phyloP scores from a whole-genome alignment of 73 alveolate genomes.

The Tetrahymena borealis region DNA sequence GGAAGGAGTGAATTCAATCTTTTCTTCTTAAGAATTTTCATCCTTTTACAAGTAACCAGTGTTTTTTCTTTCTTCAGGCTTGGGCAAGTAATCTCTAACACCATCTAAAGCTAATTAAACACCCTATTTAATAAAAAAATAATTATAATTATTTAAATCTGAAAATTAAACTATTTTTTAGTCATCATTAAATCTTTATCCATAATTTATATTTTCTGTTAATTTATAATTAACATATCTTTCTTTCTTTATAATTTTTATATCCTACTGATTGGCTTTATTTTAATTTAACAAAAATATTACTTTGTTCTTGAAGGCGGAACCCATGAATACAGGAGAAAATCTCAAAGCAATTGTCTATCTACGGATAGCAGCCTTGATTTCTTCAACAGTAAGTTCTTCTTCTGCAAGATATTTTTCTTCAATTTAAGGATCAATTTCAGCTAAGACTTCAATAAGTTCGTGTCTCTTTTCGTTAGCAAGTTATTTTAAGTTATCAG shows the following conservation, averaged over 20 bases:
- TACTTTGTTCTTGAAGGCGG: constrained; percentile 93
- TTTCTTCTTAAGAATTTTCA: constrained; percentile 39
- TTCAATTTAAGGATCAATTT: constrained; percentile 66
- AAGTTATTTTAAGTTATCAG: constrained; percentile 50
- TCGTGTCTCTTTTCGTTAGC: constrained; percentile 64
- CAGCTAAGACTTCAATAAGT: constrained; percentile 55
- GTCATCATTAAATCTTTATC: neutral
- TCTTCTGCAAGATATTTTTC: constrained; percentile 60
- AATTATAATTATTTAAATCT: too few species aligned
- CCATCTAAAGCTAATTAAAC: constrained; percentile 71
- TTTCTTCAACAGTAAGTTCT: constrained; percentile 48
- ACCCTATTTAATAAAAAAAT: neutral
- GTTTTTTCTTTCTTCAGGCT: constrained; percentile 67
- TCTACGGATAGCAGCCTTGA: constrained; percentile 67
- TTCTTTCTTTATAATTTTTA: neutral
- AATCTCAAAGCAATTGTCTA: constrained; percentile 62
- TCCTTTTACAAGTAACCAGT: constrained; percentile 49
- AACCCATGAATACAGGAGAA: constrained; percentile 91
- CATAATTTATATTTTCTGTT: neutral
- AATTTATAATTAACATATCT: neutral
- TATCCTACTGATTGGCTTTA: neutral
- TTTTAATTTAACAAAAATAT: neutral
- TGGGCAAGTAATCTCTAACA: constrained; percentile 75
- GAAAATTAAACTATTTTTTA: too few species aligned
- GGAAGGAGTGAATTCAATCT: constrained; percentile 57